phyloP scores from a whole-genome alignment of 2,329 filamentous ascomycete species.

The Alternaria alternata region DNA sequence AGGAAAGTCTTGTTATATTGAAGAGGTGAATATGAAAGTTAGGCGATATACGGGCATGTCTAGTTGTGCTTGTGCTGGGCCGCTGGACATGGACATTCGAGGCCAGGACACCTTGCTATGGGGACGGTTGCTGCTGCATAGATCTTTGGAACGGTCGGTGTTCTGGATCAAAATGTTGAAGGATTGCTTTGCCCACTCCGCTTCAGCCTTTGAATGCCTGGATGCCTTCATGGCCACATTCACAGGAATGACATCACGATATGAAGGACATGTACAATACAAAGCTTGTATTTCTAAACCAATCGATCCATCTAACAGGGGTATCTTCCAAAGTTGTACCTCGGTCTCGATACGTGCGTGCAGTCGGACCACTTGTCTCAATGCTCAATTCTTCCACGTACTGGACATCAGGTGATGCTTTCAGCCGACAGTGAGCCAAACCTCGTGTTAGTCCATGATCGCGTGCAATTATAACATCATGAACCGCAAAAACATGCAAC shows the following conservation, averaged over 20 bases:
- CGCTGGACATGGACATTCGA: neutral
- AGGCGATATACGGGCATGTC: neutral
- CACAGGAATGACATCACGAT: neutral
- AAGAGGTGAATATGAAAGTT: neutral
- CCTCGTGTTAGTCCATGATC: neutral
- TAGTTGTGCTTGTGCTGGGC: neutral
- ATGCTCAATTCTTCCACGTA: neutral
- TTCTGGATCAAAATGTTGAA: neutral
- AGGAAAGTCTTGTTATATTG: neutral
- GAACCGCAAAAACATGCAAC: neutral
- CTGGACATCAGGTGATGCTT: neutral
- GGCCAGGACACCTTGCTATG: neutral
- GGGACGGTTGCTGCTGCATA: neutral
- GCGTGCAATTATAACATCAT: neutral
- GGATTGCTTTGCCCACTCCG: neutral
- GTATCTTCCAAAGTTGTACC: neutral
- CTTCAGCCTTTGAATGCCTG: neutral
- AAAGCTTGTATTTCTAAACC: constrained; percentile 16
- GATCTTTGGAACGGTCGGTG: neutral
- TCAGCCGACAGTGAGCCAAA: neutral
- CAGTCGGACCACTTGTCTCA: neutral
- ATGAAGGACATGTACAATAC: constrained; percentile 24
- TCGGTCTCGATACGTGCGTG: neutral
- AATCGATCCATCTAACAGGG: neutral
- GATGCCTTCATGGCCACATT: neutral